Percentiles rank a stretch among this genome's conserved stretches.
These are phyloP conservation scores for Cladophialophora chaetospira DNA, from an alignment of 2,329 filamentous ascomycete genomes.

Conservation along the genomic window DNA sequence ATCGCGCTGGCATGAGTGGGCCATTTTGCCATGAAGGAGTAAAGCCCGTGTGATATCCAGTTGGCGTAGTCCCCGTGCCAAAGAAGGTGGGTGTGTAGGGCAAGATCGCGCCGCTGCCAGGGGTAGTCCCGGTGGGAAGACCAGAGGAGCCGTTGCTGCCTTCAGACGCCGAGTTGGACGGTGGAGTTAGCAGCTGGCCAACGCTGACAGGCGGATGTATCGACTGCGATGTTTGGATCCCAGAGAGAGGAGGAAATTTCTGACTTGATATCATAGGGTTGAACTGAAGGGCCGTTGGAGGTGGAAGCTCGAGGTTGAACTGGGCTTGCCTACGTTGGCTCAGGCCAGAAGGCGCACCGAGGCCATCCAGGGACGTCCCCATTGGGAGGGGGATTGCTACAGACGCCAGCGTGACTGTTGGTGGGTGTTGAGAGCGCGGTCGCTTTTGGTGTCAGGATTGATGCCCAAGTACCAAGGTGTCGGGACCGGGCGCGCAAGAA, in stretches of 20 bases:
- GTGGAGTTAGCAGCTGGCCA: slow-evolving; percentile 64
- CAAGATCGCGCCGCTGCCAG: slow-evolving; percentile 60
- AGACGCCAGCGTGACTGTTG: slow-evolving; percentile 60
- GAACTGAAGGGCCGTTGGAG: slow-evolving; percentile 56
- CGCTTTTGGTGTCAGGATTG: slow-evolving; percentile 1
- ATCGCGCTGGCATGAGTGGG: slow-evolving; percentile 48
- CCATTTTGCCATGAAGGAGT: slow-evolving; percentile 49
- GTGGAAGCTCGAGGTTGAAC: slow-evolving; percentile 67
- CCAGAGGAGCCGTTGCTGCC: slow-evolving; percentile 57
- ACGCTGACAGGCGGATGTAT: slow-evolving; percentile 57
- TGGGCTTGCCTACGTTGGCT: slow-evolving; percentile 70
- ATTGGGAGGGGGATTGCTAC: slow-evolving; percentile 63
- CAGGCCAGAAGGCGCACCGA: slow-evolving; percentile 66
- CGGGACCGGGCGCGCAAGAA: no score
- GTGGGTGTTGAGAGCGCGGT: slow-evolving; percentile 34
- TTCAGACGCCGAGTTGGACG: slow-evolving; percentile 58
- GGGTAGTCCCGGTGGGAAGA: slow-evolving; percentile 44
- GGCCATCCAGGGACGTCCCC: slow-evolving; percentile 62
- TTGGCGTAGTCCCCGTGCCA: slow-evolving; percentile 62
- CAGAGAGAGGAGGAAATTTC: slow-evolving; percentile 50
- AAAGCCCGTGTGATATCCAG: slow-evolving; percentile 52
- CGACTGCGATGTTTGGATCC: slow-evolving; percentile 38
- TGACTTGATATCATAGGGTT: slow-evolving; percentile 46
- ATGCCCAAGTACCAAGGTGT: no score
- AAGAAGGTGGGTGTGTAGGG: slow-evolving; percentile 64